These are phyloP conservation scores for Triticum monococcum DNA, from an alignment of 176 grass and related monocot species.

Conservation along the genomic window DNA sequence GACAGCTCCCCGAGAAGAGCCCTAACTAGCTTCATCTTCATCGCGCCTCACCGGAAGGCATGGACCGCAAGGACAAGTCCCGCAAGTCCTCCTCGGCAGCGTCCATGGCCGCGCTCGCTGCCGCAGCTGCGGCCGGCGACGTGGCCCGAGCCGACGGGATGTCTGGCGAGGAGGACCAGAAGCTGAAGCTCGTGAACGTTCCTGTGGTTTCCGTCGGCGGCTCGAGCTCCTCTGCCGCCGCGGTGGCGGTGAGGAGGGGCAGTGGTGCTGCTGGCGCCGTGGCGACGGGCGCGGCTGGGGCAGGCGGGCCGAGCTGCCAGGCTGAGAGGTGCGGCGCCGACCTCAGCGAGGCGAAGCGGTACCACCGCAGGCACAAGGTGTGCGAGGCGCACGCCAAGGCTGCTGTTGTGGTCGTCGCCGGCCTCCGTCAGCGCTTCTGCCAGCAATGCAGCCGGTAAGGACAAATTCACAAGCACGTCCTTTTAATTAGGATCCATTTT, in stretches of 20 bases:
- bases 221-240: not conserved
- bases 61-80: slow-evolving; percentile 48
- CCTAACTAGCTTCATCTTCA: not conserved
- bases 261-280: slow-evolving; percentile 5
- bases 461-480: not conserved
- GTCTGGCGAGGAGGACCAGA: slow-evolving; percentile 28
- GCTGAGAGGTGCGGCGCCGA: slow-evolving; percentile 77
- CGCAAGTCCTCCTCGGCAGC: slow-evolving; percentile 32
- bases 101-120: slow-evolving; percentile 50
- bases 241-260: slow-evolving; percentile 30
- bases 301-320: slow-evolving; percentile 61
- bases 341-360: slow-evolving; percentile 65
- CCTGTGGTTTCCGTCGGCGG: not conserved
- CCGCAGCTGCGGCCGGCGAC: slow-evolving; percentile 40
- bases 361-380: slow-evolving; percentile 92
- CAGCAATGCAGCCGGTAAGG: slow-evolving; percentile 97
- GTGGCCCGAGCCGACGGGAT: not conserved
- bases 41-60: not conserved
- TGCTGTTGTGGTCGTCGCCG: slow-evolving; percentile 68
- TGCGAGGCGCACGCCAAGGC: slow-evolving; percentile 83
- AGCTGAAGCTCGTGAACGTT: not conserved
- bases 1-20: not conserved
- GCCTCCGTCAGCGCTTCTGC: slow-evolving; percentile 96
- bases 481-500: not conserved
- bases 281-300: not conserved